A percentile compares a stretch with the other conserved stretches of the same genome.
Conservation (phyloP, 2,329 filamentous ascomycete genomes). For the Microascus cirrosus region DNA sequence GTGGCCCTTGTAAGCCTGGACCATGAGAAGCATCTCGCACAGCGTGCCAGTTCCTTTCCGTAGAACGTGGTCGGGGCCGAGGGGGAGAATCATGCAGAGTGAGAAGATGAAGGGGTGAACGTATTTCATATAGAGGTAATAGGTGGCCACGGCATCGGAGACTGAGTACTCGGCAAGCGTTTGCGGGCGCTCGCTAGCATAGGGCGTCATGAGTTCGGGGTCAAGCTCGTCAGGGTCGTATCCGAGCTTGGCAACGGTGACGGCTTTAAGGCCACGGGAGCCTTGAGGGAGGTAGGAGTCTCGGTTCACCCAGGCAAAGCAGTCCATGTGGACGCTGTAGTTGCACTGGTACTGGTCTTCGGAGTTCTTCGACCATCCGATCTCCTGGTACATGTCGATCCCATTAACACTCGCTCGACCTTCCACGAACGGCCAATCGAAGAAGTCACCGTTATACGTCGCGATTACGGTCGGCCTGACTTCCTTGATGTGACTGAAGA, state of each 20-base stretch:
- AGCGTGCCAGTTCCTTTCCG: conserved; percentile 95
- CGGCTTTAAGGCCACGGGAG: conserved; percentile 92
- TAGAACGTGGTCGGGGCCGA: conserved; percentile 84
- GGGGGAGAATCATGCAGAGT: conserved; percentile 86
- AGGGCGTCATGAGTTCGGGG: conserved; percentile 91
- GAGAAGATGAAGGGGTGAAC: conserved; percentile 99
- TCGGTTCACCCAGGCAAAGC: conserved; percentile 97
- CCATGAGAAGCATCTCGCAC: conserved; percentile 99
- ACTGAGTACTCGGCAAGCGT: conserved; percentile 96
- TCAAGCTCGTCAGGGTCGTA: conserved; percentile 98
- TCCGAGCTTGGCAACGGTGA: conserved; percentile 93
- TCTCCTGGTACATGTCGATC: conserved; percentile 99
- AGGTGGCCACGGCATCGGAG: conserved; percentile 95
- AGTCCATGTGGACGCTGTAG: conserved; percentile 97
- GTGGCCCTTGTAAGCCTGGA: conserved; percentile 84
- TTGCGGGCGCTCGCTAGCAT: conserved; percentile 82
- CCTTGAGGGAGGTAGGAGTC: conserved; percentile 97
- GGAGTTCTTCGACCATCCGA: conserved; percentile 87
- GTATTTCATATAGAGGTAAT: conserved; percentile 99
- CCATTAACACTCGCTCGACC: conserved; percentile 84
- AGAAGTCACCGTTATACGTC: conserved; percentile 99
- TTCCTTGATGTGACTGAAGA: conserved; percentile 93
- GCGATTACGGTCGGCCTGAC: conserved; percentile 92
- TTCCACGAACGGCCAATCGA: conserved; percentile 99
- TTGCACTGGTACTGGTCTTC: conserved; percentile 96